Base-by-base conservation (phyloP, 164 flowering plant genomes). In the Magnolia sinica region DNA sequence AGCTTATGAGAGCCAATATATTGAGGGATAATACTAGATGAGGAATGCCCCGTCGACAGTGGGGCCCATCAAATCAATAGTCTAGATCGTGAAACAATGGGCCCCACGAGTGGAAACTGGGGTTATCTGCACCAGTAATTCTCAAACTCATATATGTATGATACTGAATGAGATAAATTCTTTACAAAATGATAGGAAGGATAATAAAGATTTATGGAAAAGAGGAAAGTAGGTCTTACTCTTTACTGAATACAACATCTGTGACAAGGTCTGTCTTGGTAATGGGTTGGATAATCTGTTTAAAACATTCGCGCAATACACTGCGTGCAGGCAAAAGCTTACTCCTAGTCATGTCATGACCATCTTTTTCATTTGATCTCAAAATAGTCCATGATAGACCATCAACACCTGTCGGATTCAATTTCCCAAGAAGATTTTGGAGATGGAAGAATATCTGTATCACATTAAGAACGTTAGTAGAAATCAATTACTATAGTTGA, bases 381-480 rank as follows among this genome's bases (percentile, higher is more conserved):
- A 91, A 70, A 50, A 93, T 75, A 50, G 89, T 90, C 95, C 94
- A 91, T 37, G 94, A 86, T 61, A 95, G 77, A 70, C 84, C 80
- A 80, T 87, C 81, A 2, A 6, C 76, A 65, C 88, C 93, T 27
- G 89, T 81, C 31, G 88, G 76, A 80, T 85, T 68, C 70, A 84
- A 81, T 76, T 82, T 86, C 18, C 92, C 95, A 23, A 88, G 31
- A 70, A 92, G 87, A 71, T 83, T 64, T 2, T 78, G 85, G 19
- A 96, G 91, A 61, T 85, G 87, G 29, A 27, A 31, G 82, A 55
- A 85, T 84, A 95, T 83, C 98, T 95, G 92, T 82, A 81, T 73
- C 73, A 76, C 64, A 29, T 6, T 2, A 23, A n/a, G 29, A 18
- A 65, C 2, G 7, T 37, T 37, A 23, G 9, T 19, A 65, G 29